A percentile compares a stretch with the other conserved stretches of the same genome.
These are phyloP conservation scores for Fusarium sp. DNA, from an alignment of 2,329 filamentous ascomycete species.

Conservation along the genomic window DNA sequence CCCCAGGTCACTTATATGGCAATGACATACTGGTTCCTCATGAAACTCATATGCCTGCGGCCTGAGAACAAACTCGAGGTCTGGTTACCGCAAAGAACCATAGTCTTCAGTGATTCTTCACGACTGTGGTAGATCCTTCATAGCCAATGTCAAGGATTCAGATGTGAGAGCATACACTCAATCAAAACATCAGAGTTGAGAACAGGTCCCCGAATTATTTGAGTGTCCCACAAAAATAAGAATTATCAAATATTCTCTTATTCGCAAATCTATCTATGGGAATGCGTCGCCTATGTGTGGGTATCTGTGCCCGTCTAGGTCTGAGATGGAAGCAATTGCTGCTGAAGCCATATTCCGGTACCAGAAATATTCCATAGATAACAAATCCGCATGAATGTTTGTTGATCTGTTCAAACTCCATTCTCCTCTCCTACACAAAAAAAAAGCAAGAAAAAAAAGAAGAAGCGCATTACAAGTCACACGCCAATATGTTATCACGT, in stretches of 20 bases:
- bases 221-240: too few relatives aligned
- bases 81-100: too few relatives aligned
- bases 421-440: conserved; percentile 30
- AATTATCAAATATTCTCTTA: background rate
- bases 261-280: background rate
- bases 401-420: conserved; percentile 13
- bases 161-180: too few relatives aligned
- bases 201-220: too few relatives aligned
- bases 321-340: background rate
- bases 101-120: too few relatives aligned
- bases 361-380: background rate
- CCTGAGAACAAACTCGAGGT: too few relatives aligned
- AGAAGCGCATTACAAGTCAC: background rate
- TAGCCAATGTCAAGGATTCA: too few relatives aligned
- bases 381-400: background rate
- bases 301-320: background rate
- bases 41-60: too few relatives aligned
- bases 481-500: background rate
- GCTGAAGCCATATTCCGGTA: background rate
- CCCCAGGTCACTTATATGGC: too few relatives aligned
- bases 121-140: too few relatives aligned
- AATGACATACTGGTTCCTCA: too few relatives aligned
- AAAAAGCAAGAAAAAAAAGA: background rate
- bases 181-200: too few relatives aligned
- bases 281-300: background rate